Evolutionary conservation across 2,329 filamentous ascomycete species (phyloP), one percentile per base, ranked within the genome.

Genomic region (Volutella citrinella): DNA sequence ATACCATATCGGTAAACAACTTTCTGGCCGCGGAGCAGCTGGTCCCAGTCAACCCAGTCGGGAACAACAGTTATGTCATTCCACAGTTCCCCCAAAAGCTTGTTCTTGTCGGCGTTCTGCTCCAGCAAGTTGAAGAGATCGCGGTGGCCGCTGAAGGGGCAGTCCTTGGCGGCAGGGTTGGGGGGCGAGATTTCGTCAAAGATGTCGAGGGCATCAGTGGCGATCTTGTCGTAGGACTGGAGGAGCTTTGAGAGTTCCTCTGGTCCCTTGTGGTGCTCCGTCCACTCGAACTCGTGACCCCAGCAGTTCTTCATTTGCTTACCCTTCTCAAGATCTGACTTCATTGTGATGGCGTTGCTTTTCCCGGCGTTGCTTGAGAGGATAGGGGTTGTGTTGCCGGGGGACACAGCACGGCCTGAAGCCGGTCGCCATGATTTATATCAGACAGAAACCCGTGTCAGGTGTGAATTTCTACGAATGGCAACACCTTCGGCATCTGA

Each of bases 1-100:
- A 78, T 79, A 13, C 78, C 83, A 57, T 89, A 90, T 21, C 85
- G 76, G 57, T 87, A 89, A 52, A 89, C 87, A 1, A 88, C 76
- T 46, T 84, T 76, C 55, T 91, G 85, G 0, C 85, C 86, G 50
- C 85, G 70, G 39, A 72, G 68, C 36, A 91, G 82, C 53, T 88
- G 83, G 3, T 74, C 73, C 84, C 84, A 90, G 54, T 89, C 78
- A 4, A 90, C 85, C 84, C 84, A 90, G 1, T 74, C 67, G 0
- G 85, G 86, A 5, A 87, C 61, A 0, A 72, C 79, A 37, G 78
- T 82, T 36, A 84, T 68, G 51, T 88, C 69, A 1, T 61, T 56
- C 85, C 84, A 90, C 8, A 91, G 63, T 34, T 72, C 49, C 3
- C 53, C 49, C 4, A 75, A 62, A 23, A 75, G 72, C 16, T 72